These are phyloP conservation scores for Ustilago xerochloae DNA, from an alignment of 1,284 basidiomycete genomes.

Conservation along the genomic window DNA sequence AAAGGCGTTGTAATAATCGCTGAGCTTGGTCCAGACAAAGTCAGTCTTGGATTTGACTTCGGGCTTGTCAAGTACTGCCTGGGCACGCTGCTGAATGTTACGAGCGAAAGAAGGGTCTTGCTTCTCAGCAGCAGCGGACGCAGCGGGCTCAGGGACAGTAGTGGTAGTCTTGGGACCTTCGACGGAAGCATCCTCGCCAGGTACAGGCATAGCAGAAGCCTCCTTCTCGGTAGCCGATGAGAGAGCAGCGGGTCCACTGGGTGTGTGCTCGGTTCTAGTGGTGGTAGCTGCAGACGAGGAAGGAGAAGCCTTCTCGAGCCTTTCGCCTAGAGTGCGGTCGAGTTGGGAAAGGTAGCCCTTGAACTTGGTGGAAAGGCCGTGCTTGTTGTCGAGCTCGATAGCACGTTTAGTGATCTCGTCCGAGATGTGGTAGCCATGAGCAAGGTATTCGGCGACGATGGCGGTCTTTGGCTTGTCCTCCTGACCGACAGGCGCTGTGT, in stretches of 20 bases:
- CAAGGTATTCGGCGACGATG: conserved; percentile 61
- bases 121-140: conserved; percentile 13
- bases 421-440: conserved; percentile 58
- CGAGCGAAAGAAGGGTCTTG: conserved; percentile 48
- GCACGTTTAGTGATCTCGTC: conserved; percentile 62
- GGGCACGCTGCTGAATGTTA: conserved; percentile 48
- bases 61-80: conserved; percentile 53
- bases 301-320: conserved; percentile 38
- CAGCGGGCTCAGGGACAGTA: conserved; percentile 35
- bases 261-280: conserved; percentile 44
- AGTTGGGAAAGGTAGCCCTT: conserved; percentile 53
- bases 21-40: conserved; percentile 57
- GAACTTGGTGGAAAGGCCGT: conserved; percentile 56
- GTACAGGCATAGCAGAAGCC: conserved; percentile 50
- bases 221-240: conserved; percentile 44
- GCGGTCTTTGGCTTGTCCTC: conserved; percentile 63
- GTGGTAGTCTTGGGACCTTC: conserved; percentile 51
- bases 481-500: conserved; percentile 44
- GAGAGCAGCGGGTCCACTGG: conserved; percentile 47
- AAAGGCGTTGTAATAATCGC: conserved; percentile 59
- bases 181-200: conserved; percentile 33
- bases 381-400: conserved; percentile 61
- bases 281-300: conserved; percentile 28
- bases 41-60: conserved; percentile 56
- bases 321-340: conserved; percentile 56